Percentiles rank a stretch among this genome's conserved stretches.
These are phyloP conservation scores for Vitis rotundifolia DNA, from an alignment of 164 flowering plant species.

Conservation along the genomic window DNA sequence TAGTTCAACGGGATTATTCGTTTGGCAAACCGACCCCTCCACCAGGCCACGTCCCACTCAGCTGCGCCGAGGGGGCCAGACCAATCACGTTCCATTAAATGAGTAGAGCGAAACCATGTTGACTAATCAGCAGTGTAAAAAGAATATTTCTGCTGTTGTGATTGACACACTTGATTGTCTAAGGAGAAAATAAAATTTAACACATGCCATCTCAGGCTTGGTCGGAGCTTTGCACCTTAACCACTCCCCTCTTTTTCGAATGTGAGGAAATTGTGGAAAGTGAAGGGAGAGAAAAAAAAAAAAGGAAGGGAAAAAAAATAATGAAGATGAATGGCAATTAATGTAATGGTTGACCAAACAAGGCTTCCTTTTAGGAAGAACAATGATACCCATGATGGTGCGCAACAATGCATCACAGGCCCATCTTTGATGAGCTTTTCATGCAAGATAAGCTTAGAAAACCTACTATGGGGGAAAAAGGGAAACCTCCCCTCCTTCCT, in stretches of 20 bases:
- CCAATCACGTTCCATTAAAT: conserved; percentile 23
- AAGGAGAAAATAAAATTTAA: background rate
- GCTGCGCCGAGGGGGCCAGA: background rate
- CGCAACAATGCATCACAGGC: conserved; percentile 9
- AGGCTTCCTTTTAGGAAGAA: conserved; percentile 12
- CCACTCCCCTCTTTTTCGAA: no score
- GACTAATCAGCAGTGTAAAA: background rate
- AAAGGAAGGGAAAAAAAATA: background rate
- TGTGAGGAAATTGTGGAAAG: no score
- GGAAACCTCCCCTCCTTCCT: background rate
- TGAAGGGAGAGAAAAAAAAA: background rate
- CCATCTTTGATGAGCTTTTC: conserved; percentile 18
- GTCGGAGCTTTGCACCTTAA: background rate
- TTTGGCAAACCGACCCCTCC: no score
- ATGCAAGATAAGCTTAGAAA: conserved; percentile 15
- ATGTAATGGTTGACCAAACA: conserved; percentile 29
- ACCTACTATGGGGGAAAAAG: background rate
- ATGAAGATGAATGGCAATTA: conserved; percentile 17
- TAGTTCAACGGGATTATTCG: no score
- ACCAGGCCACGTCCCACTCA: no score
- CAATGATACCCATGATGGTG: conserved; percentile 31
- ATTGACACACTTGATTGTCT: background rate
- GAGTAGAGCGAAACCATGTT: conserved; percentile 14
- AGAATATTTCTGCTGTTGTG: background rate
- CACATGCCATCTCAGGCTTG: conserved; percentile 2